These are phyloP conservation scores for Penicillium verhagenii DNA, from an alignment of 495 filamentous ascomycete genomes.

Conservation along the genomic window DNA sequence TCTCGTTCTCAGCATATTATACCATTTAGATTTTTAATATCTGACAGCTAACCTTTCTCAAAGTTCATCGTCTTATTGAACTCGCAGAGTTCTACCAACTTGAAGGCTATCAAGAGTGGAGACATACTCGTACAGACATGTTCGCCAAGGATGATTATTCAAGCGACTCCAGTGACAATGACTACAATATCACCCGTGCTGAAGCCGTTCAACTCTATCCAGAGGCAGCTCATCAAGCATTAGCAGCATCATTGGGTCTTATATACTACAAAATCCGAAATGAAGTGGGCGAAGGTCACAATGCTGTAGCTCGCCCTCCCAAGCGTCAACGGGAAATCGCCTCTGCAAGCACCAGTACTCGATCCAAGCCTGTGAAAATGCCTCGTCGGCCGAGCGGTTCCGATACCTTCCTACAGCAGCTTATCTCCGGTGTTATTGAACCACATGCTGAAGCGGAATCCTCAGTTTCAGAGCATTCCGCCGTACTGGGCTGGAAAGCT, in stretches of 20 bases:
- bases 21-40: slow-evolving; percentile 2
- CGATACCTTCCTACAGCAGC: slow-evolving; percentile 31
- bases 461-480: slow-evolving; percentile 34
- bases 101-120: slow-evolving; percentile 41
- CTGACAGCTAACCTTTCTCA: slow-evolving; percentile 10
- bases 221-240: slow-evolving; percentile 42
- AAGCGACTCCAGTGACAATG: slow-evolving; percentile 38
- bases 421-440: slow-evolving; percentile 26
- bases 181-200: slow-evolving; percentile 29
- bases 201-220: slow-evolving; percentile 38
- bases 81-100: slow-evolving; percentile 45
- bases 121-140: slow-evolving; percentile 32
- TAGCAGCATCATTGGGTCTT: slow-evolving; percentile 41
- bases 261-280: slow-evolving; percentile 47
- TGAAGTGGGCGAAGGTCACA: slow-evolving; percentile 37
- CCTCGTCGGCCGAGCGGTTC: slow-evolving; percentile 35
- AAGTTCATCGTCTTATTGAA: slow-evolving; percentile 41
- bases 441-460: slow-evolving; percentile 39
- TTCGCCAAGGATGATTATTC: slow-evolving; percentile 39
- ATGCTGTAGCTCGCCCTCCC: slow-evolving; percentile 26
- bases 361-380: slow-evolving; percentile 41
- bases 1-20: too few relatives aligned
- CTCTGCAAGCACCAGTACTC: slow-evolving; percentile 28
- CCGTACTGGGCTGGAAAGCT: slow-evolving; percentile 41
- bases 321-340: slow-evolving; percentile 40